Base-by-base conservation (phyloP, 345 rosid species). In the Bruguiera parviflora region DNA sequence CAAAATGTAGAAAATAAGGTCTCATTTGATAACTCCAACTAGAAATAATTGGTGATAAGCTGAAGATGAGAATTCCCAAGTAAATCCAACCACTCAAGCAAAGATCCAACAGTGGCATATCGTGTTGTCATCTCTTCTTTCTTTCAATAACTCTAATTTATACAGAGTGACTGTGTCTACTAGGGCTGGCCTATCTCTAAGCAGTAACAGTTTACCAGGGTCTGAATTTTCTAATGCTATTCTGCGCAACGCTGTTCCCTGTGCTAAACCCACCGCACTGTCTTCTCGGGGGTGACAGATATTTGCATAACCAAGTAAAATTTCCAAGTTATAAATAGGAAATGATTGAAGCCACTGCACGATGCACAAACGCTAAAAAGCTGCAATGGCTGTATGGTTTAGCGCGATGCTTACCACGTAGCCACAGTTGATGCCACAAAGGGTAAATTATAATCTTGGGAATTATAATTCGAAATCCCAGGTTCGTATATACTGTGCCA, bases 221-320 rank as follows among this genome's bases (percentile, higher is more conserved):
- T 64, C 84, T 85, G 75, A 97, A 89, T 37, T 83, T 90, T 70
- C 91, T 83, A 82, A 92, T 73, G 83, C 91, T 79, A 71, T 88
- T 78, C 56, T 61, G 74, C 82, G 84, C 21, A 2, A 68, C 81
- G 71, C 76, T 70, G 8, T 73, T 74, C 49, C 64, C 76, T 28
- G 65, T 69, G 55, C 68, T 66, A 28, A 88, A 72, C 64, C 87
- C 88, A 58, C 95, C 78, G 68, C 96, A 90, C 7, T 84, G 89
- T 68, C 92, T 85, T 39, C 78, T 39, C 16, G 3, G 70, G 5
- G 84, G 84, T 52, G 84, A 92, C 88, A 84, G 77, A 64, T 58
- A 6, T 8, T 5, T 20, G 5, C 56, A 20, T 1, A 0, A 6
- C 35, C 32, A 10, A 21, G 25, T n/a, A 2, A 53, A 53, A 53